Evolutionary conservation across 192 early-diverging fungal species (phyloP).

Genomic region (Coemansia sp.): DNA sequence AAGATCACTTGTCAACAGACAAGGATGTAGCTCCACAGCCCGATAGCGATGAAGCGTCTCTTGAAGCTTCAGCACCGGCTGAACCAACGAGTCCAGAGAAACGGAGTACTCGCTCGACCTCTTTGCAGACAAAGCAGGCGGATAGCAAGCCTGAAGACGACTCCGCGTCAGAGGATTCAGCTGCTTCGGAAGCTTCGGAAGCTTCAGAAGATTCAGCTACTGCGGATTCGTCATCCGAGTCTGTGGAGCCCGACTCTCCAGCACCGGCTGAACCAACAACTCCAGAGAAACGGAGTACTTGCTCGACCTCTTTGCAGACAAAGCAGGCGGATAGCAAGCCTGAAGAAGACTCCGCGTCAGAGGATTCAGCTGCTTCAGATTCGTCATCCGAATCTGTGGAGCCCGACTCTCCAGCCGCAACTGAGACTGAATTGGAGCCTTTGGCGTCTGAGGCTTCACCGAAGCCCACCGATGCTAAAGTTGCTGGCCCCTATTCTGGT

Average conservation of each 20-base stretch:
- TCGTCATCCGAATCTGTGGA: background rate
- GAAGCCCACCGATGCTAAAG: background rate
- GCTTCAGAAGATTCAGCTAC: background rate
- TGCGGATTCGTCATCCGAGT: background rate
- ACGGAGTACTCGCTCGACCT: background rate
- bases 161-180: background rate
- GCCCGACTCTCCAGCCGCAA: background rate
- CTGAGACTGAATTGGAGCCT: background rate
- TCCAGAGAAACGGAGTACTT: background rate
- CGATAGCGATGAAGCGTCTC: background rate
- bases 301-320: background rate
- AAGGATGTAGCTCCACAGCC: too few relatives aligned
- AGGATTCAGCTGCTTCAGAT: background rate
- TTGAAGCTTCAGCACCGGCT: background rate
- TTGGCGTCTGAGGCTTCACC: background rate
- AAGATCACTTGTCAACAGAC: too few relatives aligned
- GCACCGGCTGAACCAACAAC: background rate
- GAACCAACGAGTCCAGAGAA: background rate
- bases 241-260: background rate
- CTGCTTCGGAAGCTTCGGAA: background rate
- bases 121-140: background rate
- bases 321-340: background rate
- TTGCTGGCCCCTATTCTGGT: background rate
- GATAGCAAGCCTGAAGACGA: background rate
- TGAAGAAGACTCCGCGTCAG: background rate